phyloP scores from a whole-genome alignment of 2,329 filamentous ascomycete species.

The Alternaria burnsii region DNA sequence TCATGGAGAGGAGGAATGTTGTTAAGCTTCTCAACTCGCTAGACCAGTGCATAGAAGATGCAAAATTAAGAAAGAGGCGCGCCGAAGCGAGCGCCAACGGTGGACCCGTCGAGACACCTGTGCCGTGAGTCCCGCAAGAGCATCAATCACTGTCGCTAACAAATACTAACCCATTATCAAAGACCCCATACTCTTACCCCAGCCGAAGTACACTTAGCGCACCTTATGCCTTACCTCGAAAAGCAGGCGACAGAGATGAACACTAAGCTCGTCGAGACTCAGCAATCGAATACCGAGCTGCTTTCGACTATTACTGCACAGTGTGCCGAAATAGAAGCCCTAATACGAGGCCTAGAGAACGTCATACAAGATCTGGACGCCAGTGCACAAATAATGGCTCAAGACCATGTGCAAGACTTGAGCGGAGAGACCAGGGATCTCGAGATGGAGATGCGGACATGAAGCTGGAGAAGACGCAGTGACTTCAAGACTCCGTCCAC shows the following conservation, averaged over 20 bases:
- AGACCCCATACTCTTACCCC: constrained; percentile 68
- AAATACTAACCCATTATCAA: neutral
- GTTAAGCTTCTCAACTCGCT: constrained; percentile 67
- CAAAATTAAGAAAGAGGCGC: constrained; percentile 60
- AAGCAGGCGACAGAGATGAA: constrained; percentile 60
- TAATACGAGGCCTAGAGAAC: constrained; percentile 64
- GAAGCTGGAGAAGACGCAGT: constrained; percentile 13
- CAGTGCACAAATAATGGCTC: constrained; percentile 53
- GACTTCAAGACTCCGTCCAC: neutral
- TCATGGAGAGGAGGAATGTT: constrained; percentile 65
- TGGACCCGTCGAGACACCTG: constrained; percentile 44
- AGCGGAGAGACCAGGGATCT: constrained; percentile 47
- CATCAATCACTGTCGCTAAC: neutral
- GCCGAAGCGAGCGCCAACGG: constrained; percentile 51
- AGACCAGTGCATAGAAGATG: constrained; percentile 67
- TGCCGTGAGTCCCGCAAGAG: constrained; percentile 55
- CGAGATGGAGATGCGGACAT: constrained; percentile 48
- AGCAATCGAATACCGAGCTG: constrained; percentile 63
- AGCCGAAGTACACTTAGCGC: constrained; percentile 65
- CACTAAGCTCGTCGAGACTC: constrained; percentile 58
- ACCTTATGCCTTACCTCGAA: constrained; percentile 65
- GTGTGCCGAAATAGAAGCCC: constrained; percentile 63
- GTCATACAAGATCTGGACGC: constrained; percentile 66
- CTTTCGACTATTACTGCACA: constrained; percentile 62
- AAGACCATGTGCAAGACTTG: constrained; percentile 48